A percentile compares a stretch with the other conserved stretches of the same genome.
Evolutionary conservation across 306 rosid species (phyloP).

Genomic region (Cucurbita moschata): DNA sequence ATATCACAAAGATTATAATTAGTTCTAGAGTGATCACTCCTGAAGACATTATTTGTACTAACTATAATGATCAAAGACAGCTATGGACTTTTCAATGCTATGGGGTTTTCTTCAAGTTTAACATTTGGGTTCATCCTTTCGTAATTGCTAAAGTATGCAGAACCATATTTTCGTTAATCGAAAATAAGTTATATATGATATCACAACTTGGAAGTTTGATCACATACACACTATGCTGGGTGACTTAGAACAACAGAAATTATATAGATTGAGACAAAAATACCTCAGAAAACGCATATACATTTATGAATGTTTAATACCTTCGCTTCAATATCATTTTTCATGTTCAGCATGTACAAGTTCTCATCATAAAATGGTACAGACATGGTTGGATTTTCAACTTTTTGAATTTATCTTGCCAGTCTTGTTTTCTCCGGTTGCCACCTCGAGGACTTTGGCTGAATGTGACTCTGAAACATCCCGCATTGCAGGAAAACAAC

Average conservation of each 20-base stretch:
- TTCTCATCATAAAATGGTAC: slow-evolving; percentile 77
- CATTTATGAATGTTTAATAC: slow-evolving; percentile 16
- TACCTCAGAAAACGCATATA: neutral
- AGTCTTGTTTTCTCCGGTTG: slow-evolving; percentile 68
- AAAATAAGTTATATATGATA: neutral
- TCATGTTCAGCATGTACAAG: slow-evolving; percentile 60
- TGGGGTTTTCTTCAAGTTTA: neutral
- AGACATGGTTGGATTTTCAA: slow-evolving; percentile 50
- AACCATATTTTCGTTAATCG: neutral
- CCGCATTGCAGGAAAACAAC: slow-evolving; percentile 6
- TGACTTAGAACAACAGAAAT: neutral
- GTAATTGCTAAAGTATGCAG: neutral
- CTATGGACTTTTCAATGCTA: neutral
- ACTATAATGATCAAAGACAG: neutral
- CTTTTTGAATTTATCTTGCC: slow-evolving; percentile 76
- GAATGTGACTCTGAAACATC: slow-evolving; percentile 31
- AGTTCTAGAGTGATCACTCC: neutral
- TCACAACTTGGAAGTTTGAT: neutral
- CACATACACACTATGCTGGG: neutral
- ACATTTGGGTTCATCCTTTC: neutral
- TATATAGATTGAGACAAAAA: neutral
- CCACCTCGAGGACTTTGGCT: slow-evolving; percentile 54
- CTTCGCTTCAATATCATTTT: slow-evolving; percentile 76
- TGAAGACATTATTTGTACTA: neutral
- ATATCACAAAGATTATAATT: neutral